Base-by-base conservation (phyloP, 805 yeast species). In the Diddensiella caesifluorescens region DNA sequence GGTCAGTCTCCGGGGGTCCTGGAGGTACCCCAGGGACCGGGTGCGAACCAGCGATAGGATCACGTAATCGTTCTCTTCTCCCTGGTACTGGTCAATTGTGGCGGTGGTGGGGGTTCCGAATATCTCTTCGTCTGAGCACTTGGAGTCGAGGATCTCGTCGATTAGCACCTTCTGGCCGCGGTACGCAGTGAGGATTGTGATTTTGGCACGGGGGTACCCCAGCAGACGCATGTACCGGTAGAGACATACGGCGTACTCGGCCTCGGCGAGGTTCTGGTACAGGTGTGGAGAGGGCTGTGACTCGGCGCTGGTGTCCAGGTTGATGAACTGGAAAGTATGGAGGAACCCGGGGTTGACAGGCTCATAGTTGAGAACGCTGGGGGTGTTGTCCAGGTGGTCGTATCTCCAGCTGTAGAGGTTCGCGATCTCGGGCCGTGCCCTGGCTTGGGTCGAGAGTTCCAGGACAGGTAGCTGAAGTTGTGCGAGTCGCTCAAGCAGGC, bases 141-240 rank as follows among this genome's bases (percentile, higher is more conserved):
- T 48, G n/a, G 54, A 54, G 2, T 44, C 44, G 1, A 68, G 44
- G 2, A 76, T 57, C 43, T 74, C 77, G 22, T 59, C 54, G 2
- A 78, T 51, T 19, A 76, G 55, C 4, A 55, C 53, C 41, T 54
- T 59, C 51, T 75, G 80, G 5, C 65, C 62, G 16, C 58, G 56
- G 25, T 63, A 66, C 3, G 64, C 56, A 1, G 75, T 65, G 20
- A 69, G 48, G 6, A 80, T 65, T 15, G 64, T 59, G 15, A 79
- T 65, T 16, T 53, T 52, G 0, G 54, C 46, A 1, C 51, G 29
- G 0, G 73, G 63, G 44, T 74, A 75, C 0, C 74, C 76, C 16
- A 67, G 39, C 3, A 66, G 45, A 4, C 71, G 50, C 69, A 78
- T 58, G 43, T 73, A 75, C 55, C 66, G 68, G 49, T 61, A 75